These are phyloP conservation scores for Escallonia herrerae DNA, from an alignment of 129 eudicot genomes.

Conservation along the genomic window DNA sequence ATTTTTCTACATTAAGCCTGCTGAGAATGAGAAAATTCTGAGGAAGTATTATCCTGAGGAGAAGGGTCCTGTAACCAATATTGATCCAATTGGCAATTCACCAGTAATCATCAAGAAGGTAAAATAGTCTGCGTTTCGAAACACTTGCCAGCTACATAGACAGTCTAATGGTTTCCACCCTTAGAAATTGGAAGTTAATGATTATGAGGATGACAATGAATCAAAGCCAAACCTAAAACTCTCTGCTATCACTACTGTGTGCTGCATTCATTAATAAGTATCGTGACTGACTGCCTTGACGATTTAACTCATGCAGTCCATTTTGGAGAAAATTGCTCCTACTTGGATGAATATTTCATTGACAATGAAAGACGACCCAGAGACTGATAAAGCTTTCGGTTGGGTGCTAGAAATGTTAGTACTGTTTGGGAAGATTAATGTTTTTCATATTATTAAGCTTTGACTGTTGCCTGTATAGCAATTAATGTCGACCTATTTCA, in stretches of 20 bases:
- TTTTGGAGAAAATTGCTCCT: conserved; percentile 52
- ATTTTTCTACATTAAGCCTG: conserved; percentile 63
- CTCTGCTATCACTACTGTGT: background rate
- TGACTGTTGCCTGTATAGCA: background rate
- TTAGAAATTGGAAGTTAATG: no score
- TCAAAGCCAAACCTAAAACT: no score
- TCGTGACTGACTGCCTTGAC: background rate
- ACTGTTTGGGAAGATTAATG: background rate
- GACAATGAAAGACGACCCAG: conserved; percentile 57
- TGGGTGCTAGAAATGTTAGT: conserved; percentile 73
- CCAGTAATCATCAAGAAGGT: conserved; percentile 69
- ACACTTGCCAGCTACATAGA: no score
- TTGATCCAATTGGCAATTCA: conserved; percentile 75
- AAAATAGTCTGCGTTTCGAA: background rate
- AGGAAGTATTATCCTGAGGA: conserved; percentile 49
- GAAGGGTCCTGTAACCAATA: conserved; percentile 47
- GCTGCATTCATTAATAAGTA: background rate
- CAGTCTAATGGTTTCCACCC: no score
- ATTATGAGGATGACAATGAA: no score
- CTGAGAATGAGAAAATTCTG: conserved; percentile 37
- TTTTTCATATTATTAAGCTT: background rate
- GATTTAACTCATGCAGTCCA: conserved; percentile 23
- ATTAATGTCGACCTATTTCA: background rate
- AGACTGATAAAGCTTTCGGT: conserved; percentile 53
- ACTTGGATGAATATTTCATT: conserved; percentile 71